Evolutionary conservation across 352 stramenopile genomes (phyloP).

Genomic region (Globisporangium uncinulatum): DNA sequence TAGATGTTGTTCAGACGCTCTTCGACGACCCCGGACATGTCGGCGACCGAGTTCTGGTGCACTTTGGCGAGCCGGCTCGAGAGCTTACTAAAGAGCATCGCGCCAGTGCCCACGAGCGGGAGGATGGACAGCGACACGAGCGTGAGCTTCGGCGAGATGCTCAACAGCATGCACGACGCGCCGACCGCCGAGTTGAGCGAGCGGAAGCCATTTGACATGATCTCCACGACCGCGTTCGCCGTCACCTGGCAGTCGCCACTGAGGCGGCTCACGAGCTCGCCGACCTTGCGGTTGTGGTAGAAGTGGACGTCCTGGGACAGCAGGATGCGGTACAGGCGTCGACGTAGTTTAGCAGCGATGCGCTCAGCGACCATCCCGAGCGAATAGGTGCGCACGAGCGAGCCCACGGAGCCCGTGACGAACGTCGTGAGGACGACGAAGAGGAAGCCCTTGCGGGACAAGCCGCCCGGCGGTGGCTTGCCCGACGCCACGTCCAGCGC

Average conservation of each 20-base stretch:
- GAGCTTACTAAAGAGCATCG: slow-evolving; percentile 83
- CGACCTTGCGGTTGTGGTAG: slow-evolving; percentile 76
- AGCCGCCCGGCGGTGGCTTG: slow-evolving; percentile 54
- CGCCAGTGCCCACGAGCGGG: slow-evolving; percentile 64
- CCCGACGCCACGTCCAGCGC: slow-evolving; percentile 81
- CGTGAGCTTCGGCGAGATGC: slow-evolving; percentile 87
- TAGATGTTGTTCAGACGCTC: slow-evolving; percentile 87
- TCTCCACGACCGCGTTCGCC: slow-evolving; percentile 84
- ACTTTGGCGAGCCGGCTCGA: slow-evolving; percentile 70
- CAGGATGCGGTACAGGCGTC: slow-evolving; percentile 67
- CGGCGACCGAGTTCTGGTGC: slow-evolving; percentile 72
- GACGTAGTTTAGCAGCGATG: slow-evolving; percentile 76
- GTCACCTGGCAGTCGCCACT: slow-evolving; percentile 86
- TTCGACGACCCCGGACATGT: slow-evolving; percentile 78
- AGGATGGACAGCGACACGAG: slow-evolving; percentile 84
- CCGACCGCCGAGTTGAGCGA: slow-evolving; percentile 87
- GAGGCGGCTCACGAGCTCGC: slow-evolving; percentile 82
- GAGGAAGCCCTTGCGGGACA: slow-evolving; percentile 85
- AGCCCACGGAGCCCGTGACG: slow-evolving; percentile 74
- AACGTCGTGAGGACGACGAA: slow-evolving; percentile 83
- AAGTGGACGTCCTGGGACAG: slow-evolving; percentile 82
- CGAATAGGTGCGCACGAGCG: slow-evolving; percentile 86
- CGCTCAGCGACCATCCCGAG: slow-evolving; percentile 85
- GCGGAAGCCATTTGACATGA: slow-evolving; percentile 82
- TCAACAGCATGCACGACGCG: slow-evolving; percentile 84